Base-by-base conservation (phyloP, 345 rosid genomes). In the Salix exigua region DNA sequence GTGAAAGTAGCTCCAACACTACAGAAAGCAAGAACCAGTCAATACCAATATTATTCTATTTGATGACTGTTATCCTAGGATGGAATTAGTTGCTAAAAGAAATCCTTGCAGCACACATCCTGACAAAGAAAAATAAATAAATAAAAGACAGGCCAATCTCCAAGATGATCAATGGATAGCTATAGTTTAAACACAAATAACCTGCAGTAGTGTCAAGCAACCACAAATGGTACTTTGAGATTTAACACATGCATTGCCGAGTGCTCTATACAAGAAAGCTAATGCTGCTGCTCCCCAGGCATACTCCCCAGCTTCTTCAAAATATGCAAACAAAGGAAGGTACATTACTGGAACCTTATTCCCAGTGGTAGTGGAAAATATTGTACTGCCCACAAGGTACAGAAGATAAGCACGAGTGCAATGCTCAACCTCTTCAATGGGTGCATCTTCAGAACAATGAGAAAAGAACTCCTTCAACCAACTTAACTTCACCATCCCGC, bases 1-100 rank as follows among this genome's bases (percentile, higher is more conserved):
- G 85, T 94, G 98, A 85, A 88, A 91, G 85, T 94, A 92, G 83
- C 97, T 91, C 97, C 97, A 94, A 85, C 97, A 93, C 97, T 92
- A 80, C 76, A 89, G 70, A 35, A 50, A 75, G 78, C 31, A 31
- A 30, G 25, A 60, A 80, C 78, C 21, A 82, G 65, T 46, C 55
- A 79, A 60, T 26, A 11, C 51, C 74, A 81, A 53, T 42, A 74
- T 35, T 42, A 74, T 42, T 66, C 70, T 40, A 65, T 12, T 71
- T 44, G 7, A 70, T 72, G 61, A 21, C 26, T 40, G 64, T 16
- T 79, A 44, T 53, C 73, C 73, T 14, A 21, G 31, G 8, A 58
- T 26, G 51, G 65, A 21, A 7, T 3, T 55, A 62, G 40, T 48
- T 23, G 62, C 68, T 50, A 66, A 48, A 13, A 44, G 61, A 68